Evolutionary conservation across 2,329 filamentous ascomycete species (phyloP).

Genomic region (Aspergillus nomiae): DNA sequence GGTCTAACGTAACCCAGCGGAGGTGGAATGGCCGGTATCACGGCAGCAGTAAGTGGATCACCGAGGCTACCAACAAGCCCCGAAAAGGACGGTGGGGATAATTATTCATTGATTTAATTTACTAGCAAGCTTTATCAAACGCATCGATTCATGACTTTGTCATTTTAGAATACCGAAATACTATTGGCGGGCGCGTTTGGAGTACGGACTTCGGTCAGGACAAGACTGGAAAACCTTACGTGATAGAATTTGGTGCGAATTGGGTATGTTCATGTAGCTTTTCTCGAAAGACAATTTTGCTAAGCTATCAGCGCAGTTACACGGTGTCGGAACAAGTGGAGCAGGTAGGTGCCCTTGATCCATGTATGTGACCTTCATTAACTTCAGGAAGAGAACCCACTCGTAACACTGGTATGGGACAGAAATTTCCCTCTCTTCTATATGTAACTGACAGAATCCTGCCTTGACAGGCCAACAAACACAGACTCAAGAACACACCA

Average conservation of each 20-base stretch:
- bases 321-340: constrained; percentile 41
- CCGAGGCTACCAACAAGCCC: neutral
- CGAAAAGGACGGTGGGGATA: neutral
- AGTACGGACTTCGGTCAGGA: constrained; percentile 60
- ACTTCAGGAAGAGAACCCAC: constrained; percentile 48
- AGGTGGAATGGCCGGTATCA: constrained; percentile 64
- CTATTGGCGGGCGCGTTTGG: constrained; percentile 64
- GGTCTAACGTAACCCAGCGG: constrained; percentile 39
- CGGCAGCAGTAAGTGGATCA: constrained; percentile 53
- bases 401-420: constrained; percentile 52
- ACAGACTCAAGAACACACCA: constrained; percentile 56
- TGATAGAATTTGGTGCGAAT: constrained; percentile 67
- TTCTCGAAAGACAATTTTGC: neutral
- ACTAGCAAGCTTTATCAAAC: constrained; percentile 61
- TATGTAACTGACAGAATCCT: neutral
- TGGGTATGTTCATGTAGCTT: constrained; percentile 49
- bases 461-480: constrained; percentile 54
- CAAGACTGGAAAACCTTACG: constrained; percentile 55
- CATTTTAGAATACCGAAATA: constrained; percentile 64
- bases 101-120: constrained; percentile 6
- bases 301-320: constrained; percentile 32
- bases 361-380: neutral
- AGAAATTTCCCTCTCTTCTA: neutral
- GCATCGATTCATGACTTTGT: constrained; percentile 65
- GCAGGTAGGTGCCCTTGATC: constrained; percentile 11